Evolutionary conservation across 805 yeast genomes (phyloP).

Genomic region (Ogataea minuta): DNA sequence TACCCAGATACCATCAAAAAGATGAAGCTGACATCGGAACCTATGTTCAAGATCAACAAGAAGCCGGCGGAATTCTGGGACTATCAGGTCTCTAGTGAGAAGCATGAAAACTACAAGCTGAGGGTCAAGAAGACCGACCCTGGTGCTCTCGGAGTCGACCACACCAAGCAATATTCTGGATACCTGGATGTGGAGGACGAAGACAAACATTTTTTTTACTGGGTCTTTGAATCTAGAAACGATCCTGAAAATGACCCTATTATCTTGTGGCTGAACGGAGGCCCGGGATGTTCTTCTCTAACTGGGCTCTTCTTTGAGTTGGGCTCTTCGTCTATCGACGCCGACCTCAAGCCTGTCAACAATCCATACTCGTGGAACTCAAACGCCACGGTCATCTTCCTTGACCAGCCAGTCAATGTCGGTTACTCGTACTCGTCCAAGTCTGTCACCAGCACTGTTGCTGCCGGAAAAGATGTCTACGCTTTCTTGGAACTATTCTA

Average conservation of each 20-base stretch:
- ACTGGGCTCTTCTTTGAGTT: conserved; percentile 89
- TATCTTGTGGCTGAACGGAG: conserved; percentile 88
- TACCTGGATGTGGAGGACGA: conserved; percentile 65
- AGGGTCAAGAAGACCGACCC: conserved; percentile 50
- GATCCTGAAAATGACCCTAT: conserved; percentile 86
- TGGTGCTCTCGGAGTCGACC: conserved; percentile 53
- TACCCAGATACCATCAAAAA: conserved; percentile 56
- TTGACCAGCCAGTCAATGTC: conserved; percentile 92
- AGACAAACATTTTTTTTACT: conserved; percentile 86
- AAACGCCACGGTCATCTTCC: conserved; percentile 84
- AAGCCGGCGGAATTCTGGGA: conserved; percentile 38
- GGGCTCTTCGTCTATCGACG: conserved; percentile 79
- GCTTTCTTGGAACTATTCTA: conserved; percentile 82
- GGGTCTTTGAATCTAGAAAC: conserved; percentile 90
- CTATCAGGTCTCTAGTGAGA: conserved; percentile 31
- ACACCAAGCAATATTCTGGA: conserved; percentile 70
- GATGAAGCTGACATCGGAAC: conserved; percentile 49
- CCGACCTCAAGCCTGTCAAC: conserved; percentile 61
- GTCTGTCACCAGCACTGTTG: conserved; percentile 62
- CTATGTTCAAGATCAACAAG: conserved; percentile 40
- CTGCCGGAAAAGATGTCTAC: conserved; percentile 86
- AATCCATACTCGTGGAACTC: conserved; percentile 90
- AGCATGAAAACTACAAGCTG: conserved; percentile 45
- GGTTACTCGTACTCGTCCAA: conserved; percentile 81
- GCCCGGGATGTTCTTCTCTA: conserved; percentile 93